Percentiles rank a stretch among this genome's conserved stretches.
phyloP scores from a whole-genome alignment of 129 eudicot genomes.

The Smallanthus sonchifolius region DNA sequence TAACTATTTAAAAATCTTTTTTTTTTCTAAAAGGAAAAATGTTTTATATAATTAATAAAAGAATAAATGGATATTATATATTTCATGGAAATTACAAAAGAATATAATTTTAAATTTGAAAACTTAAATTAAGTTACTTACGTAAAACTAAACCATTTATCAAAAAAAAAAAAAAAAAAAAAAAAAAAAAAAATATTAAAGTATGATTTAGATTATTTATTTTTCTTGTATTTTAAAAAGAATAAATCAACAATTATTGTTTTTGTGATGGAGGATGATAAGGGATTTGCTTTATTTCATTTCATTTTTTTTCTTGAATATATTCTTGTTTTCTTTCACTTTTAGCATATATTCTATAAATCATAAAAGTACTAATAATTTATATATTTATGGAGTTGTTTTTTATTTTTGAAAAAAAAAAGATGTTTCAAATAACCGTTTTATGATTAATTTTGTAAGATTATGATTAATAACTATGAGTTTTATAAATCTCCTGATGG shows the following conservation, averaged over 20 bases:
- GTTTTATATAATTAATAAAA: too few relatives aligned
- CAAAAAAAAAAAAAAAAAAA: too few relatives aligned
- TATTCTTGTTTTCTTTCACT: conserved; percentile 4
- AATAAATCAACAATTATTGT: not conserved
- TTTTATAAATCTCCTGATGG: too few relatives aligned
- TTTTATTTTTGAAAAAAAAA: not conserved
- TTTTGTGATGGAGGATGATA: not conserved
- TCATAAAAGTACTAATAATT: not conserved
- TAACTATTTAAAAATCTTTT: too few relatives aligned
- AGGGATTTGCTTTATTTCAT: conserved; percentile 3
- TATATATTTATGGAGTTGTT: not conserved
- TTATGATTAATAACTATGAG: not conserved
- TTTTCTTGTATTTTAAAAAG: not conserved
- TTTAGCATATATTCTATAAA: conserved; percentile 14
- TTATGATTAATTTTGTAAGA: not conserved
- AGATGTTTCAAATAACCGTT: not conserved
- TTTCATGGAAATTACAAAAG: too few relatives aligned
- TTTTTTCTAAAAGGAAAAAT: too few relatives aligned
- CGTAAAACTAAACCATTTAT: not conserved
- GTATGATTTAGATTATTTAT: not conserved
- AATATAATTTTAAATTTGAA: too few relatives aligned
- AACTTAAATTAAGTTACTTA: too few relatives aligned
- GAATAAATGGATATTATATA: too few relatives aligned
- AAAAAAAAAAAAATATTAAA: not conserved
- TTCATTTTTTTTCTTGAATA: not conserved